These are phyloP conservation scores for Entonaema liquescens DNA, from an alignment of 495 filamentous ascomycete genomes.

Conservation along the genomic window DNA sequence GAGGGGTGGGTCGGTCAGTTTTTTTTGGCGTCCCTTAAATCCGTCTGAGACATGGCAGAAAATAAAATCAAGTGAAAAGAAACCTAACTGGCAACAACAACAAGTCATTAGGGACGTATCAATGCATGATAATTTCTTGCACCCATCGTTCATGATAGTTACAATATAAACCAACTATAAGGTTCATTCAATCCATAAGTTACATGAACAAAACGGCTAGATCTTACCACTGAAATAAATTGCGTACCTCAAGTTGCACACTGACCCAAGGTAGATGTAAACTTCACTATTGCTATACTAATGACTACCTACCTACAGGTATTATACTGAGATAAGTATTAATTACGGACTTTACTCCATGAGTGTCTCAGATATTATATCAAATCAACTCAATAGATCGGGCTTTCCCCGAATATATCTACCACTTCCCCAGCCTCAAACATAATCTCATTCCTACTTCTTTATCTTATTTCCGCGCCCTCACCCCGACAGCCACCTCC, in stretches of 20 bases:
- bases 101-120: neutral
- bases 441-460: neutral
- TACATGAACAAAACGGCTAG: neutral
- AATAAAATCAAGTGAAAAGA: neutral
- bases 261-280: no score
- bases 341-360: neutral
- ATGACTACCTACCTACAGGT: no score
- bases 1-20: slow-evolving; percentile 25
- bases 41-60: slow-evolving; percentile 4
- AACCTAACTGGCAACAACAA: neutral
- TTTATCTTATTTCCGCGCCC: neutral
- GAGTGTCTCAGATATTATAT: neutral
- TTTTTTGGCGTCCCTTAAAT: slow-evolving; percentile 31
- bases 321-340: no score
- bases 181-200: neutral
- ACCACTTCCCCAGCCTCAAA: neutral
- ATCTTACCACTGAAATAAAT: no score
- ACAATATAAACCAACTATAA: neutral
- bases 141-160: neutral
- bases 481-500: neutral
- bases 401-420: neutral
- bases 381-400: neutral
- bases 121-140: neutral
- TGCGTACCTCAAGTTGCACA: no score
- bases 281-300: no score